A percentile compares a stretch with the other conserved stretches of the same genome.
Conservation (phyloP, 345 rosid species). For the Pistacia vera region DNA sequence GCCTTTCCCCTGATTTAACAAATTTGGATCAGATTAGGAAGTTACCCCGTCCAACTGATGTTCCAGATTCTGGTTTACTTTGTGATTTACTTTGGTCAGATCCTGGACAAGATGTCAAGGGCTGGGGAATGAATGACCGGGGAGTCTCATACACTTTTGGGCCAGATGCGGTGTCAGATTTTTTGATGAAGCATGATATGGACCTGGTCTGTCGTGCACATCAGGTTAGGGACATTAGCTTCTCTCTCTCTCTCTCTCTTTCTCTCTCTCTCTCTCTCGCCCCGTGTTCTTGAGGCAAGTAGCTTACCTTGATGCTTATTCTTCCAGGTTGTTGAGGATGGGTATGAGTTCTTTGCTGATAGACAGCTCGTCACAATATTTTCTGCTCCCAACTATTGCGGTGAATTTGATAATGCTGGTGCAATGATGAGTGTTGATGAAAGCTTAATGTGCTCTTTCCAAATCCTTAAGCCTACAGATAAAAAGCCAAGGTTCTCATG, state of each 20-base stretch:
- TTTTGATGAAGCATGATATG: slow-evolving; percentile 73
- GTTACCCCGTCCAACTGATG: slow-evolving; percentile 76
- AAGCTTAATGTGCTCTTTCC: slow-evolving; percentile 91
- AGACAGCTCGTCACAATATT: slow-evolving; percentile 87
- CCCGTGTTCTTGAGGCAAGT: not conserved
- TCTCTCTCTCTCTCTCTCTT: not conserved
- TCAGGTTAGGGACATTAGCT: slow-evolving; percentile 52
- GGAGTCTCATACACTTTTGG: slow-evolving; percentile 94
- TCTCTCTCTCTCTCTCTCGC: not conserved
- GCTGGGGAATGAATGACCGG: slow-evolving; percentile 94
- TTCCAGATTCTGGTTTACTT: slow-evolving; percentile 87
- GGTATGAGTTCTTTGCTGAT: slow-evolving; percentile 88
- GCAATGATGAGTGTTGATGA: slow-evolving; percentile 98
- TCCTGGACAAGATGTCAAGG: slow-evolving; percentile 76
- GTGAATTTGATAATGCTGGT: slow-evolving; percentile 93
- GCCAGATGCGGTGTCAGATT: slow-evolving; percentile 71
- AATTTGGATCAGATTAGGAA: slow-evolving; percentile 75
- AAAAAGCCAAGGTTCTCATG: slow-evolving; percentile 48
- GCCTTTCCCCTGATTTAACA: slow-evolving; percentile 82
- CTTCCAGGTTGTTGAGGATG: slow-evolving; percentile 89
- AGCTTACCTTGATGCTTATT: slow-evolving; percentile 5
- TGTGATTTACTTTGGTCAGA: slow-evolving; percentile 96
- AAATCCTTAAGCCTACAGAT: slow-evolving; percentile 84
- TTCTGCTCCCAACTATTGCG: slow-evolving; percentile 94
- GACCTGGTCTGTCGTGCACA: slow-evolving; percentile 96